Conservation (phyloP, 345 rosid genomes). For the Salix caprea region DNA sequence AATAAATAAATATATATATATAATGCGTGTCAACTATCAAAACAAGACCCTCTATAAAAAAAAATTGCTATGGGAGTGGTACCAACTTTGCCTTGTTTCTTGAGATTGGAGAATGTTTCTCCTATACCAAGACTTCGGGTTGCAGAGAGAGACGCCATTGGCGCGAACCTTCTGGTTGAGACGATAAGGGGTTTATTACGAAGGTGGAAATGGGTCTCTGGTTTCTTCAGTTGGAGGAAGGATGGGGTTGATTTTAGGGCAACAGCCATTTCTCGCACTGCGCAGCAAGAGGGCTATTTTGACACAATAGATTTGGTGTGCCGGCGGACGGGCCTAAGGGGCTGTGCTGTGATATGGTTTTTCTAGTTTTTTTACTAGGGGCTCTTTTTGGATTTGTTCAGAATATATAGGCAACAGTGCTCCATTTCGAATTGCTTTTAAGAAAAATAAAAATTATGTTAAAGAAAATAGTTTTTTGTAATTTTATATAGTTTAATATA, state of each 20-base stretch:
- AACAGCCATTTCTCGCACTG: conserved; percentile 26
- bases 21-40: neutral
- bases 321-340: neutral
- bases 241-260: conserved; percentile 19
- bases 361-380: neutral
- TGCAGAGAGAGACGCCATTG: conserved; percentile 53
- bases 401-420: neutral
- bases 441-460: too few species aligned
- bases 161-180: conserved; percentile 35
- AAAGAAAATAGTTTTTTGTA: too few species aligned
- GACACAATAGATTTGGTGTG: neutral
- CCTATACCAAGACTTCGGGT: conserved; percentile 43
- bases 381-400: neutral
- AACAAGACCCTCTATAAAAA: neutral
- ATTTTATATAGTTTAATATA: too few species aligned
- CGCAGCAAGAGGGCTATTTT: neutral
- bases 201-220: conserved; percentile 22
- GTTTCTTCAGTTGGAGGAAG: conserved; percentile 30
- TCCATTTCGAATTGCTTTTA: too few species aligned
- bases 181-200: conserved; percentile 19
- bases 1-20: too few species aligned
- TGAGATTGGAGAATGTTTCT: conserved; percentile 60
- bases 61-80: neutral
- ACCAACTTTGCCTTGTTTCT: conserved; percentile 59
- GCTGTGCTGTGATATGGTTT: neutral